Evolutionary conservation across 2,329 filamentous ascomycete genomes (phyloP).

Genomic region (Alternaria solani): DNA sequence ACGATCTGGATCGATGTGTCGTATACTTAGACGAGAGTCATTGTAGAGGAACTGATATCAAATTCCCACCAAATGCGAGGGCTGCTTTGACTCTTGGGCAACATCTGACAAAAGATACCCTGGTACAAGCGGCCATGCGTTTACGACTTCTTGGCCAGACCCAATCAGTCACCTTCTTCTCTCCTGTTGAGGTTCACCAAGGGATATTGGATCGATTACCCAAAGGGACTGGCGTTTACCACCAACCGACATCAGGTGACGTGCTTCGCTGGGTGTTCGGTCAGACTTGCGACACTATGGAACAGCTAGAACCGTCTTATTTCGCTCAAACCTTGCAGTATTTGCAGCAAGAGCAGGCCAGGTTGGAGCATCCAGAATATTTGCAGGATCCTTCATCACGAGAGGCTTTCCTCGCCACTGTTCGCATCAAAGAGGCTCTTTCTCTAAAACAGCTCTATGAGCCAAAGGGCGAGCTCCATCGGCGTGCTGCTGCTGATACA

Average conservation of each 20-base stretch:
- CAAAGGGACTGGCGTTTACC: not conserved
- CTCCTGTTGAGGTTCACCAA: slow-evolving; percentile 68
- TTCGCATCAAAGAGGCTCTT: slow-evolving; percentile 64
- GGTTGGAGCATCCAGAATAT: slow-evolving; percentile 54
- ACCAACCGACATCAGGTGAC: slow-evolving; percentile 57
- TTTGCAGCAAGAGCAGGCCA: slow-evolving; percentile 63
- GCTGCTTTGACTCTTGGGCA: slow-evolving; percentile 66
- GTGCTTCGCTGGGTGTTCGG: slow-evolving; percentile 70
- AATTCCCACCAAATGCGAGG: slow-evolving; percentile 57
- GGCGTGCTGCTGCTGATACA: slow-evolving; percentile 6
- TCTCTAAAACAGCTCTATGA: slow-evolving; percentile 67
- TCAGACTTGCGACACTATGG: slow-evolving; percentile 67
- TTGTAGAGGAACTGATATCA: slow-evolving; percentile 68
- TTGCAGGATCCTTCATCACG: slow-evolving; percentile 45
- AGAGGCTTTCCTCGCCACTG: slow-evolving; percentile 52
- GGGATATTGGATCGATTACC: slow-evolving; percentile 60
- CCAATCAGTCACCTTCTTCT: slow-evolving; percentile 64
- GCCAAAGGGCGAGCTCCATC: slow-evolving; percentile 27
- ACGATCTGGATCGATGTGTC: slow-evolving; percentile 61
- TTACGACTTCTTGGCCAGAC: slow-evolving; percentile 66
- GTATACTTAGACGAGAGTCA: slow-evolving; percentile 70
- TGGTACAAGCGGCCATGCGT: slow-evolving; percentile 73
- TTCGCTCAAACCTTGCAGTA: slow-evolving; percentile 69
- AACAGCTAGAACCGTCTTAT: slow-evolving; percentile 67
- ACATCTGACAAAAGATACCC: slow-evolving; percentile 67